A percentile compares a stretch with the other conserved stretches of the same genome.
Conservation (phyloP, 2,329 filamentous ascomycete genomes). For the Seiridium unicorne region DNA sequence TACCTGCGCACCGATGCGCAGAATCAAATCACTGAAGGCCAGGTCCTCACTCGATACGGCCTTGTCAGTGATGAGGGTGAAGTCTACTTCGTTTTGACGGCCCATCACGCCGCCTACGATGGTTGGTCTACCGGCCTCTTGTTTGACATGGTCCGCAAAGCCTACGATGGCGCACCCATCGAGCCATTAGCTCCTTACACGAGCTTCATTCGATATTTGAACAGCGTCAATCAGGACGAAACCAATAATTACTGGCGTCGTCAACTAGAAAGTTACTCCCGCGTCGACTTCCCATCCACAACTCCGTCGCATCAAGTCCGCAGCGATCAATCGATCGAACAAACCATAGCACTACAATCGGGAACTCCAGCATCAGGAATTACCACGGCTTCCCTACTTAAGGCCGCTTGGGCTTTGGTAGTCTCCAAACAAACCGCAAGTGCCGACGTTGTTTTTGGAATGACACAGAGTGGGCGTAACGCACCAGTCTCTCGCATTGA, state of each 20-base stretch:
- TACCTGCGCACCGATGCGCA: conserved; percentile 1
- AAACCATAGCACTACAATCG: not conserved
- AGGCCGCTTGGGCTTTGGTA: conserved; percentile 38
- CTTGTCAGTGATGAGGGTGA: not conserved
- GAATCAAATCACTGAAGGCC: not conserved
- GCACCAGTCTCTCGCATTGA: conserved; percentile 15
- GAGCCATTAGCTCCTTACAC: not conserved
- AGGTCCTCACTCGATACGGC: conserved; percentile 4
- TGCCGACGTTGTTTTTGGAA: conserved; percentile 38
- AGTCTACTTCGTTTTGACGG: conserved; percentile 9
- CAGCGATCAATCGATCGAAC: not conserved
- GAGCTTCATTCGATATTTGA: not conserved
- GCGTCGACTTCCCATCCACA: not conserved
- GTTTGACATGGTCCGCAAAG: not conserved
- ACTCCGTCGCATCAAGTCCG: not conserved
- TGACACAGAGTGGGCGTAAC: conserved; percentile 36
- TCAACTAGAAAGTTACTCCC: not conserved
- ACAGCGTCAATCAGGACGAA: not conserved
- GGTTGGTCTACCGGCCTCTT: conserved; percentile 7
- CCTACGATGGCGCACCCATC: not conserved
- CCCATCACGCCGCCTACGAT: conserved; percentile 9
- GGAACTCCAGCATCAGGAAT: conserved; percentile 16
- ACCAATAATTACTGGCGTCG: not conserved
- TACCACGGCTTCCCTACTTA: conserved; percentile 36
- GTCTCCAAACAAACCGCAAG: conserved; percentile 31